Evolutionary conservation across 2,329 filamentous ascomycete species (phyloP).

Genomic region (Penicillium palitans): DNA sequence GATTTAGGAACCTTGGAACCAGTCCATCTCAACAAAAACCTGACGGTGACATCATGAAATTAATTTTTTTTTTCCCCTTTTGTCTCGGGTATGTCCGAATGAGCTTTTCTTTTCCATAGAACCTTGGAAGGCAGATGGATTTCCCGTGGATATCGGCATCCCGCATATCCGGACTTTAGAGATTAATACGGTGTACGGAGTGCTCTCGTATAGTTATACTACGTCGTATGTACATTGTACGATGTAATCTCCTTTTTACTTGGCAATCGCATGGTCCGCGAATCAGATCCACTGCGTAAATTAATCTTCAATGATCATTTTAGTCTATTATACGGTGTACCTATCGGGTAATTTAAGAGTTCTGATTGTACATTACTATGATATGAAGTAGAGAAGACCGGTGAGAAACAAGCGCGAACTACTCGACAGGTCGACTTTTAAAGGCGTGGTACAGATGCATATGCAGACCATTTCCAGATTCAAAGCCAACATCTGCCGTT

Average conservation of each 20-base stretch:
- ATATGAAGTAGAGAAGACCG: neutral
- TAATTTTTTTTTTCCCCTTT: neutral
- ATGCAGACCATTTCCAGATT: conserved; percentile 10
- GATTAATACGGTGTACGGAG: neutral
- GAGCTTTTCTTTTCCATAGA: neutral
- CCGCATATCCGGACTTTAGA: neutral
- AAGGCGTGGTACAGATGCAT: conserved; percentile 2
- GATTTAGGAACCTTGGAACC: no score
- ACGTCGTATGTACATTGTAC: neutral
- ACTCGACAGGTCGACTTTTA: neutral
- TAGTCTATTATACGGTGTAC: neutral
- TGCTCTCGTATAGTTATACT: no score
- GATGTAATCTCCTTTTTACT: conserved; percentile 1
- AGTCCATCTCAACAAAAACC: neutral
- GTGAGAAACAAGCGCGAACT: conserved; percentile 2
- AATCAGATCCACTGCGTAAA: conserved; percentile 17
- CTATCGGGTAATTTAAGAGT: neutral
- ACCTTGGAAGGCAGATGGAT: neutral
- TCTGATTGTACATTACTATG: no score
- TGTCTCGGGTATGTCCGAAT: neutral
- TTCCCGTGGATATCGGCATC: neutral
- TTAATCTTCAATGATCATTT: conserved; percentile 10
- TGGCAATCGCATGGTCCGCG: conserved; percentile 14
- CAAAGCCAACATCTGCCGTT: conserved; percentile 21
- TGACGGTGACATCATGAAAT: neutral